A percentile compares a stretch with the other conserved stretches of the same genome.
These are phyloP conservation scores for Nicotiana tabacum DNA, from an alignment of 257 asterid genomes.

Conservation along the genomic window DNA sequence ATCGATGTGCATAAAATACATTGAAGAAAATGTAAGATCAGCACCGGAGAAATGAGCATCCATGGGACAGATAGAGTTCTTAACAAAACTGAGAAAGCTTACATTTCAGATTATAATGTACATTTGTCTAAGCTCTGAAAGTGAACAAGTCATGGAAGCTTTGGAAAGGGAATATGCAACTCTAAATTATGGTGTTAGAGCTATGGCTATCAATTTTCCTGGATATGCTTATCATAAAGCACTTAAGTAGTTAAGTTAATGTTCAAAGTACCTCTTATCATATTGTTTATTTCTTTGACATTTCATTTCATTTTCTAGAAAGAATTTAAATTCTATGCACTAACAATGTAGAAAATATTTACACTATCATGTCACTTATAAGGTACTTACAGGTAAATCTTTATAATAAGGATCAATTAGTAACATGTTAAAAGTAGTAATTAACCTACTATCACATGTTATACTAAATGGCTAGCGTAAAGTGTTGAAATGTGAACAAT, in stretches of 20 bases:
- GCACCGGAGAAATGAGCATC: slow-evolving; percentile 62
- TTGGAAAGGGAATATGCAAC: slow-evolving; percentile 72
- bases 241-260: slow-evolving; percentile 12
- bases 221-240: slow-evolving; percentile 78
- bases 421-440: no score
- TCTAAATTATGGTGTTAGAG: slow-evolving; percentile 69
- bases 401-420: no score
- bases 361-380: no score
- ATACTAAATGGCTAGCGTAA: no score
- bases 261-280: no score
- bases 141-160: slow-evolving; percentile 56
- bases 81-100: slow-evolving; percentile 60
- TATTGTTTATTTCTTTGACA: no score
- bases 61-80: slow-evolving; percentile 65
- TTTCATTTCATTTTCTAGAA: no score
- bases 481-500: no score
- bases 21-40: slow-evolving; percentile 47
- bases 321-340: no score
- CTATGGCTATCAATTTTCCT: slow-evolving; percentile 74
- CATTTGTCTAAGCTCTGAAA: slow-evolving; percentile 67
- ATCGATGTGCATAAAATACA: slow-evolving; percentile 50
- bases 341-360: no score
- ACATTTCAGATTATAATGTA: slow-evolving; percentile 76
- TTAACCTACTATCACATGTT: no score
- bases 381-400: no score